Conservation (phyloP, 768 basidiomycete genomes). For the Phaeotremella fagi region DNA sequence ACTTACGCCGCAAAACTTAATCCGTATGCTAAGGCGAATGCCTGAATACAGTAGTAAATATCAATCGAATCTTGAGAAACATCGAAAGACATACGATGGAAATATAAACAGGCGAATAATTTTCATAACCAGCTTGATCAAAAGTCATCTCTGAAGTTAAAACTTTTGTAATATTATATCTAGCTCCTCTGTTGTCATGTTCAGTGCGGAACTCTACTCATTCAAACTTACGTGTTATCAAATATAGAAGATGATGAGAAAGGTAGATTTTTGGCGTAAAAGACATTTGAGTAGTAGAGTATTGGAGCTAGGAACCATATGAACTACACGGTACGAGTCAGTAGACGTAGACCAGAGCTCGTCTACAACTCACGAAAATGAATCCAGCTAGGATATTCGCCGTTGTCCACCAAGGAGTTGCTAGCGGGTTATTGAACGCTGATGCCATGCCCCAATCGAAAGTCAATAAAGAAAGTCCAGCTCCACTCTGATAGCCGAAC, state of each 20-base stretch:
- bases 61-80: background rate
- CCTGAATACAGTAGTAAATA: background rate
- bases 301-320: slow-evolving; percentile 58
- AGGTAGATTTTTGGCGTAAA: slow-evolving; percentile 21
- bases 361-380: slow-evolving; percentile 12
- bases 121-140: slow-evolving; percentile 11
- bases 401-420: slow-evolving; percentile 35
- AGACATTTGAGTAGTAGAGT: slow-evolving; percentile 52
- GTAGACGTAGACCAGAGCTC: background rate
- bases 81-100: background rate
- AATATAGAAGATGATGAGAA: slow-evolving; percentile 20
- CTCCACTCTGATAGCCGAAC: slow-evolving; percentile 14
- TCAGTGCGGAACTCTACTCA: background rate
- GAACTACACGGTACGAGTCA: slow-evolving; percentile 6
- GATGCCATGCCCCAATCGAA: slow-evolving; percentile 30
- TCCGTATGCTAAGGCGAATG: slow-evolving; percentile 11
- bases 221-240: slow-evolving; percentile 16
- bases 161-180: slow-evolving; percentile 19
- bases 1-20: slow-evolving; percentile 17
- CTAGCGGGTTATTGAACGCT: slow-evolving; percentile 23
- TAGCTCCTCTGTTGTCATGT: background rate
- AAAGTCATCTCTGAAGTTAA: slow-evolving; percentile 10
- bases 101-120: slow-evolving; percentile 16
- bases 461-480: slow-evolving; percentile 20
- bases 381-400: slow-evolving; percentile 28